Conservation (phyloP, 106 monocot species). For the Allium cepa region DNA sequence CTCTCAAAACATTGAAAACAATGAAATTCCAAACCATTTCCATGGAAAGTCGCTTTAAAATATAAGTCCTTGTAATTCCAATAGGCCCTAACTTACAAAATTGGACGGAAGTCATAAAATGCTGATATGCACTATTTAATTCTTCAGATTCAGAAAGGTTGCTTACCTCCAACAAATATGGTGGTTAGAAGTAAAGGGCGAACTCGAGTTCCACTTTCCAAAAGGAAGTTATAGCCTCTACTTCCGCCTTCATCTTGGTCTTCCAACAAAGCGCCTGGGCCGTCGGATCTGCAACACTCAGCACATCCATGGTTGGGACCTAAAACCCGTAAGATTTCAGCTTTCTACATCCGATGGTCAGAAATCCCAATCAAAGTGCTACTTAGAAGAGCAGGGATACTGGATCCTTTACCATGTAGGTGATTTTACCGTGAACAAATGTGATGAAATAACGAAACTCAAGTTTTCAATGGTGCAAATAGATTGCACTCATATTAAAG, state of each 20-base stretch:
- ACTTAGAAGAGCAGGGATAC: slow-evolving; percentile 21
- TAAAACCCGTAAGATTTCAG: slow-evolving; percentile 44
- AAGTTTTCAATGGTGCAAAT: slow-evolving; percentile 61
- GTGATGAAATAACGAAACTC: slow-evolving; percentile 14
- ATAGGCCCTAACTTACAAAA: too few species aligned
- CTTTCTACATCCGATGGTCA: slow-evolving; percentile 44
- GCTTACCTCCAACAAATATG: slow-evolving; percentile 53
- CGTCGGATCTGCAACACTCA: slow-evolving; percentile 29
- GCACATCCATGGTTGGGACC: slow-evolving; percentile 54
- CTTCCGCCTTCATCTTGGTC: slow-evolving; percentile 42
- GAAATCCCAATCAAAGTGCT: slow-evolving; percentile 27
- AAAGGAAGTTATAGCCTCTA: slow-evolving; percentile 39
- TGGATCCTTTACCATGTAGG: slow-evolving; percentile 44
- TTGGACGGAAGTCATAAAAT: too few species aligned
- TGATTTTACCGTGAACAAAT: slow-evolving; percentile 22
- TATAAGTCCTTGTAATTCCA: too few species aligned
- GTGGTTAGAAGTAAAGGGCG: slow-evolving; percentile 44
- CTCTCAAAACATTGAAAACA: too few species aligned
- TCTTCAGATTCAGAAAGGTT: slow-evolving; percentile 28
- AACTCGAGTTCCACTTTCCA: slow-evolving; percentile 40
- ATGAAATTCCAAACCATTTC: too few species aligned
- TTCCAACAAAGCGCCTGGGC: slow-evolving; percentile 24
- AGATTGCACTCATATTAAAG: slow-evolving; percentile 58
- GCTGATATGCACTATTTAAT: too few species aligned
- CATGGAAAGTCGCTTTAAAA: too few species aligned